Evolutionary conservation across 192 early-diverging fungal genomes (phyloP).

Genomic region (Gigaspora rosea): DNA sequence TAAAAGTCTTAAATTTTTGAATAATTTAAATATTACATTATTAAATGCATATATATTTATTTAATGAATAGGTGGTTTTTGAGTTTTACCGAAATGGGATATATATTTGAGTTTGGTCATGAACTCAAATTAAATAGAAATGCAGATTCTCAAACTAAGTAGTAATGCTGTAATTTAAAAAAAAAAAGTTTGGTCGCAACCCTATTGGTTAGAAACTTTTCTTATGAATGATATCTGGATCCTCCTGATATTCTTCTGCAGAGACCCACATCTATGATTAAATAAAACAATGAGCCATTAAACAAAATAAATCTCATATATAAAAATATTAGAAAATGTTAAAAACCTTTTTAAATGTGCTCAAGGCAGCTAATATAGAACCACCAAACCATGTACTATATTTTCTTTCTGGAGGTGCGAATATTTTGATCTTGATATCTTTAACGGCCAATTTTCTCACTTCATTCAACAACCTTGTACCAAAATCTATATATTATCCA

Average conservation of each 20-base stretch:
- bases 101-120: too few species aligned
- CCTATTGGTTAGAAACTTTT: constrained; percentile 59
- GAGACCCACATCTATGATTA: constrained; percentile 90
- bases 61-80: too few species aligned
- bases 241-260: constrained; percentile 96
- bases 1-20: too few species aligned
- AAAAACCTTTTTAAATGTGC: constrained; percentile 91
- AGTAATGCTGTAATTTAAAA: too few species aligned
- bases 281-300: too few species aligned
- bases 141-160: too few species aligned
- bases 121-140: too few species aligned
- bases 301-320: background rate
- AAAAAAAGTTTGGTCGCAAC: too few species aligned
- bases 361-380: constrained; percentile 90
- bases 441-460: constrained; percentile 87
- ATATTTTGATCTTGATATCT: constrained; percentile 97
- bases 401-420: constrained; percentile 95
- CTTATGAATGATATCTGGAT: constrained; percentile 90
- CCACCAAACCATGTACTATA: constrained; percentile 99
- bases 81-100: too few species aligned
- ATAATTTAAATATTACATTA: too few species aligned
- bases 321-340: background rate
- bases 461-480: constrained; percentile 89
- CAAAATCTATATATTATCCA: constrained; percentile 66
- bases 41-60: too few species aligned